phyloP scores from a whole-genome alignment of 116 monocot genomes.

The Papilionanthe hybrid region DNA sequence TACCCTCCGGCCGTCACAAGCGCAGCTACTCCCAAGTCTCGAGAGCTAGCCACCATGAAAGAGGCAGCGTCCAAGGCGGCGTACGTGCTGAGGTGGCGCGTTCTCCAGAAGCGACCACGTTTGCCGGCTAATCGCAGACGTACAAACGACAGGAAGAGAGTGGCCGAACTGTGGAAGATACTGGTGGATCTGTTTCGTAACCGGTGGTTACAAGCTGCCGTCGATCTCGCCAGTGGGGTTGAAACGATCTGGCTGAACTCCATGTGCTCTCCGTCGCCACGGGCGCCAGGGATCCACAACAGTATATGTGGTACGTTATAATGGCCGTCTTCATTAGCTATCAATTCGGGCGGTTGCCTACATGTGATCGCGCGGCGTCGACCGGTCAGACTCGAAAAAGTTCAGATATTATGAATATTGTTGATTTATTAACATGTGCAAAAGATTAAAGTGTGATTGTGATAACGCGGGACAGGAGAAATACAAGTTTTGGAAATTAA shows the following conservation, averaged over 20 bases:
- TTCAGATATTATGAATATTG: too few relatives aligned
- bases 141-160: not conserved
- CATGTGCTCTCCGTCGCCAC: not conserved
- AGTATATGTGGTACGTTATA: too few relatives aligned
- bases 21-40: constrained; percentile 46
- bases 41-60: constrained; percentile 11
- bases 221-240: not conserved
- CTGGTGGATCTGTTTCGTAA: not conserved
- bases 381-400: too few relatives aligned
- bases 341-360: too few relatives aligned
- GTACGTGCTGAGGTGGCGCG: not conserved
- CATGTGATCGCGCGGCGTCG: too few relatives aligned
- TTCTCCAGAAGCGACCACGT: not conserved
- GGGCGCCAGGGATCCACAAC: too few relatives aligned
- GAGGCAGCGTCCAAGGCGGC: not conserved
- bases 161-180: not conserved
- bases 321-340: too few relatives aligned
- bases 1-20: constrained; percentile 54
- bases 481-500: too few relatives aligned
- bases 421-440: too few relatives aligned
- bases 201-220: not conserved
- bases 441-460: too few relatives aligned
- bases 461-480: too few relatives aligned
- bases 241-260: not conserved
- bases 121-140: not conserved